Base-by-base conservation (phyloP, 1,284 basidiomycete species). In the Rhodotorula sp. region DNA sequence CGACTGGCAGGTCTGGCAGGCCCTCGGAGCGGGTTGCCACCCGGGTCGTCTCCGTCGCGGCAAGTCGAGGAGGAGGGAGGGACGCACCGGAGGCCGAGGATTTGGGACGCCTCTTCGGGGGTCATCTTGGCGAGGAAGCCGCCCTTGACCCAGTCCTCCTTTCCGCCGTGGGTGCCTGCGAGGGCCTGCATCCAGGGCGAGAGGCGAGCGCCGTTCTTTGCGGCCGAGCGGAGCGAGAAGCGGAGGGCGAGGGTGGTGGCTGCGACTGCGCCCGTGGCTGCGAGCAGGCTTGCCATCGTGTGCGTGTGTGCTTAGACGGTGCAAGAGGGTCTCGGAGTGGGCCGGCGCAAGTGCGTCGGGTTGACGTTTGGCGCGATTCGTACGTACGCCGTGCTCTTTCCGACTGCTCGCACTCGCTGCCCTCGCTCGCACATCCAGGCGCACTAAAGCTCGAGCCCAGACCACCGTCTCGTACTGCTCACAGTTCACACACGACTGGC, bases 111-210 rank as follows among this genome's bases (percentile, higher is more conserved):
- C 83, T 98, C 96, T 75, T 89, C 91, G 80, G 91, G 87, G 81
- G 98, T 95, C 94, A 98, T 97, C 85, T 94, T 97, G 21, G 87
- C 84, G 81, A 90, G 91, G 87, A 99, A 99, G 2, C 95, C 96
- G 71, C 96, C 96, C 82, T 90, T 93, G 60, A 87, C 88, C 88
- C 92, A 98, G 81, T 96, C 88, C 60, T 94, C 90, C 46, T 66
- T 71, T 9, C 41, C 62, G 7, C 54, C 49, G 34, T 60, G 60
- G 23, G 64, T 61, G 5, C 78, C 77, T 46, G 77, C 77, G 56
- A 78, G 75, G 56, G 60, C 64, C 21, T 71, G 67, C 62, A 77
- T 61, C 50, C 78, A 34, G 0, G 77, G 78, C 16, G 68, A 67
- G 25, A 79, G 69, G 44, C 73, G 64, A 21, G 74, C 73, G 45